phyloP scores from a whole-genome alignment of 331 rosid species.

The Spiraea crenata region DNA sequence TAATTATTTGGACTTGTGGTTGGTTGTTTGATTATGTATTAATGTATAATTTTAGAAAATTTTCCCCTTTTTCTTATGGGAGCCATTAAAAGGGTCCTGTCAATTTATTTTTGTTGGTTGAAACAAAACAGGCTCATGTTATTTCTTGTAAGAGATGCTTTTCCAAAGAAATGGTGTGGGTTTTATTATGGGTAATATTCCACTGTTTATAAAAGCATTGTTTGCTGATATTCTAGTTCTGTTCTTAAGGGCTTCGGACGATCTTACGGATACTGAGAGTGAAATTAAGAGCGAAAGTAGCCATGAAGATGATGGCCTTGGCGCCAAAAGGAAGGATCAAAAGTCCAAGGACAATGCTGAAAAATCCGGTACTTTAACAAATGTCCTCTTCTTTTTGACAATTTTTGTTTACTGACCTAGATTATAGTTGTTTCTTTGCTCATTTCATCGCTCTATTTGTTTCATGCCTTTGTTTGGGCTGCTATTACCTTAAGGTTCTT shows the following conservation, averaged over 20 bases:
- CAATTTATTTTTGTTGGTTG: neutral
- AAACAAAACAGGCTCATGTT: neutral
- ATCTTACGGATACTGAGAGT: slow-evolving; percentile 62
- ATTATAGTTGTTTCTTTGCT: neutral
- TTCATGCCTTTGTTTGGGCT: neutral
- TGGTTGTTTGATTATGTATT: neutral
- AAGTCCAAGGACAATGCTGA: slow-evolving; percentile 38
- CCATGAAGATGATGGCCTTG: slow-evolving; percentile 46
- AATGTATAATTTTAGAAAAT: neutral
- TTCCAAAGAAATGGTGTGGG: neutral
- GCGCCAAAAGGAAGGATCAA: slow-evolving; percentile 36
- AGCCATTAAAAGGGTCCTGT: neutral
- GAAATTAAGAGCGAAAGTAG: slow-evolving; percentile 44
- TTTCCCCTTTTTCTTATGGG: too few species aligned
- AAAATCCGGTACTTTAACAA: slow-evolving; percentile 48
- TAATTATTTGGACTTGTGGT: neutral
- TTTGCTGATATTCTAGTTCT: slow-evolving; percentile 17
- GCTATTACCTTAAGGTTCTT: neutral
- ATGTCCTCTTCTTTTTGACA: neutral
- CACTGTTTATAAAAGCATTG: neutral
- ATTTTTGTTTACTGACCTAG: neutral
- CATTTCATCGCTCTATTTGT: neutral
- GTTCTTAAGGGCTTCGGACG: slow-evolving; percentile 50
- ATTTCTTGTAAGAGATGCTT: neutral
- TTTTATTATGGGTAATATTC: neutral